Conservation (phyloP, 305 asterid species). For the Fraxinus albicans region DNA sequence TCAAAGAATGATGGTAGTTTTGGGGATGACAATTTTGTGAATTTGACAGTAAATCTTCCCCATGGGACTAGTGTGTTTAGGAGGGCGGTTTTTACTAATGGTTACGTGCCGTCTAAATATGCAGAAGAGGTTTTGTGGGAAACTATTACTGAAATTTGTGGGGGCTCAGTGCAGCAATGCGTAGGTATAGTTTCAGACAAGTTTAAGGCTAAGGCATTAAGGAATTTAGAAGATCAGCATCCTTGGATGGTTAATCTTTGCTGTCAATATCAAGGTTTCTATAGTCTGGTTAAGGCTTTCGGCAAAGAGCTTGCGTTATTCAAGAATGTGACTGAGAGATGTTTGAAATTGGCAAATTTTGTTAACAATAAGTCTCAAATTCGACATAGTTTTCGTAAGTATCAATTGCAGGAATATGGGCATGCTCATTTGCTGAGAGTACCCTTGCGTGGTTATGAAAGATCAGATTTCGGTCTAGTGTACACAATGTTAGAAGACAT, state of each 20-base stretch:
- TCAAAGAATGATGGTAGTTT: slow-evolving; percentile 28
- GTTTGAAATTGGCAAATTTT: slow-evolving; percentile 65
- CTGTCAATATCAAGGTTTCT: slow-evolving; percentile 77
- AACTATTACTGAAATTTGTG: slow-evolving; percentile 63
- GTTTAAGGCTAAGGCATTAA: slow-evolving; percentile 73
- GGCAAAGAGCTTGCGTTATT: slow-evolving; percentile 71
- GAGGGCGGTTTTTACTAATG: slow-evolving; percentile 60
- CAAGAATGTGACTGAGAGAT: slow-evolving; percentile 59
- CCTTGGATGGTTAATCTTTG: slow-evolving; percentile 92
- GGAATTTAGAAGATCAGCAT: slow-evolving; percentile 68
- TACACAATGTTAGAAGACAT: slow-evolving; percentile 67
- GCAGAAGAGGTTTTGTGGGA: slow-evolving; percentile 88
- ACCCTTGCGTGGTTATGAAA: slow-evolving; percentile 44
- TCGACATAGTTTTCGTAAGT: slow-evolving; percentile 63
- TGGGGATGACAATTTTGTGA: slow-evolving; percentile 59
- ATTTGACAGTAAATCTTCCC: slow-evolving; percentile 81
- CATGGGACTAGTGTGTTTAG: slow-evolving; percentile 79
- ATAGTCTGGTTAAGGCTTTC: slow-evolving; percentile 68
- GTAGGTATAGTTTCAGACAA: slow-evolving; percentile 89
- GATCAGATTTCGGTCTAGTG: slow-evolving; percentile 59
- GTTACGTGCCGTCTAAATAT: slow-evolving; percentile 58
- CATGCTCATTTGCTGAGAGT: slow-evolving; percentile 56
- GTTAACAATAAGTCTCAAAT: slow-evolving; percentile 62
- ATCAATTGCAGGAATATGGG: slow-evolving; percentile 85
- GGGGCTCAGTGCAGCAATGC: slow-evolving; percentile 59